Base-by-base conservation (phyloP, 1,139 yeast species). In the Pichia sp. region DNA sequence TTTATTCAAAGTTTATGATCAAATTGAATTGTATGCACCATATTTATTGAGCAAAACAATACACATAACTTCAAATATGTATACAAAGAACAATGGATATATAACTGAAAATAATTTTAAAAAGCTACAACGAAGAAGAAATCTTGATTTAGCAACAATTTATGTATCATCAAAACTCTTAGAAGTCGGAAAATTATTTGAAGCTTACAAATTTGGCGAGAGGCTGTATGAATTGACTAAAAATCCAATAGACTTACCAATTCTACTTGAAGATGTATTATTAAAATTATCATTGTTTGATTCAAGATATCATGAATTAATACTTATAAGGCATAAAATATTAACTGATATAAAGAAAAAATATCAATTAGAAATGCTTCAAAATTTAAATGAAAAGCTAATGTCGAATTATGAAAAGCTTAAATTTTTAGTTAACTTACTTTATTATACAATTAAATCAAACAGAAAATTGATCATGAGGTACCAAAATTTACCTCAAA, bases 251-350 rank as follows among this genome's bases (percentile, higher is more conserved):
- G n/a, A 49, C 8, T 16, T 30, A 13, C 53, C 58, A 3, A 18
- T 19, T 9, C 51, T 52, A 33, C 27, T 54, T 8, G 65, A 61
- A 33, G 33, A 47, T 3, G 46, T 58, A 8, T 49, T 58, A 5
- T 7, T 57, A 16, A 19, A 53, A 18, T 28, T 62, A 16, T 53
- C 58, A 28, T 42, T 48, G 16, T 29, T 62, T 16, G 66, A 62
- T 45, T 58, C 64, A 22, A 31, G 52, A 30, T 56, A 53, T 36
- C 49, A 48, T 45, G 59, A 56, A 42, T 42, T 56, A n/a, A 19
- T 54, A 11, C 41, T 46, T 2, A 14, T 22, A 19, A 41, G 58
- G 42, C 42, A 54, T 31, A 33, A 36, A 8, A 36, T 54, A 2
- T 42, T 57, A 11, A 46, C 42, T 27, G 18, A 34, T n/a, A 45